Evolutionary conservation across 805 yeast species (phyloP).

Genomic region (Hanseniaspora opuntiae): DNA sequence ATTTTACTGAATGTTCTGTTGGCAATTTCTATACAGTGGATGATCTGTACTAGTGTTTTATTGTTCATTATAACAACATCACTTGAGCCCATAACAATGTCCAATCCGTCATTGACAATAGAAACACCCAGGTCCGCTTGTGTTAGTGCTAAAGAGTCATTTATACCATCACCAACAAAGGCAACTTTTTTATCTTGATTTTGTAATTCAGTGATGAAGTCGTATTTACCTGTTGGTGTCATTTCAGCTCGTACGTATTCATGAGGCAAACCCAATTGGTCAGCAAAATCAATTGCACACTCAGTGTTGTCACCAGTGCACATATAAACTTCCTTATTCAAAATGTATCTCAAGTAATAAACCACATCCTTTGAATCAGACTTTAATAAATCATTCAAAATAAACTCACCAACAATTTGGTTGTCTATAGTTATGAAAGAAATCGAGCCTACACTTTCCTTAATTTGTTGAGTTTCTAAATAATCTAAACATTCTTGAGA

Average conservation of each 20-base stretch:
- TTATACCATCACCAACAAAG: slow-evolving; percentile 94
- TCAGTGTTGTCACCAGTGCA: slow-evolving; percentile 73
- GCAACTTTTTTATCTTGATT: slow-evolving; percentile 40
- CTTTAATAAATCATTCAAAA: slow-evolving; percentile 54
- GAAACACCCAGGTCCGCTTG: slow-evolving; percentile 84
- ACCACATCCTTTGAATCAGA: slow-evolving; percentile 52
- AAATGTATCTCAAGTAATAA: slow-evolving; percentile 31
- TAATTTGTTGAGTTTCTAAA: slow-evolving; percentile 8
- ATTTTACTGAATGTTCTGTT: slow-evolving; percentile 57
- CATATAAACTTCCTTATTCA: slow-evolving; percentile 58
- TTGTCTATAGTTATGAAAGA: slow-evolving; percentile 49
- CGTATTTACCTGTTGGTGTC: slow-evolving; percentile 64
- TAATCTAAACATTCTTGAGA: slow-evolving; percentile 12
- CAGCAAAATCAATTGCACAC: slow-evolving; percentile 54
- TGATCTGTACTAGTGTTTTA: slow-evolving; percentile 33
- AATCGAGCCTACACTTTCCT: slow-evolving; percentile 24
- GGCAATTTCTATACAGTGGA: slow-evolving; percentile 55
- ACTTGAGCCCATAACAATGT: slow-evolving; percentile 94
- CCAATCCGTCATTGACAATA: slow-evolving; percentile 72
- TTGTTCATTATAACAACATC: slow-evolving; percentile 64
- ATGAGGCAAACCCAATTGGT: slow-evolving; percentile 49
- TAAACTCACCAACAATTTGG: slow-evolving; percentile 48
- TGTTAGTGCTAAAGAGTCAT: slow-evolving; percentile 92
- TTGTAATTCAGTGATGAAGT: slow-evolving; percentile 47
- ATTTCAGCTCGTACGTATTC: slow-evolving; percentile 61